These are phyloP conservation scores for Aspergillus sp. DNA, from an alignment of 2,329 filamentous ascomycete species.

Conservation along the genomic window DNA sequence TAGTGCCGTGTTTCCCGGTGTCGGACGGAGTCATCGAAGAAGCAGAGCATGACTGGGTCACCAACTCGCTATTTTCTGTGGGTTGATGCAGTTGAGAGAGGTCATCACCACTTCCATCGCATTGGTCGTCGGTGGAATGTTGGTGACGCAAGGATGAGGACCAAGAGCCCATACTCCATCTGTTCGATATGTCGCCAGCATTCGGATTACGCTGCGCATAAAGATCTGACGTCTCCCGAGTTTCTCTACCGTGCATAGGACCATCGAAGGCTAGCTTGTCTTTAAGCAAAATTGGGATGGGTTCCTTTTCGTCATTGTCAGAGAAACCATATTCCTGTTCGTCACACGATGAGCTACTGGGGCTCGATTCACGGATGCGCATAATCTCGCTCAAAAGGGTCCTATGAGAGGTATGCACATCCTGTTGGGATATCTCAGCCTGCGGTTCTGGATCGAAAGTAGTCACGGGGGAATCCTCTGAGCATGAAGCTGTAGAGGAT, in stretches of 20 bases:
- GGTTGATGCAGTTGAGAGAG: slow-evolving; percentile 28
- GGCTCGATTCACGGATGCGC: slow-evolving; percentile 48
- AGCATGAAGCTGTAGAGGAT: slow-evolving; percentile 56
- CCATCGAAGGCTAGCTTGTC: slow-evolving; percentile 45
- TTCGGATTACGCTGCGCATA: slow-evolving; percentile 21
- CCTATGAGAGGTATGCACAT: slow-evolving; percentile 34
- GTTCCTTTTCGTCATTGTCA: slow-evolving; percentile 53
- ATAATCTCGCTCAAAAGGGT: slow-evolving; percentile 51
- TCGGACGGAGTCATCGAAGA: slow-evolving; percentile 39
- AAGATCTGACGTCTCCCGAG: slow-evolving; percentile 27
- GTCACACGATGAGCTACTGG: slow-evolving; percentile 41
- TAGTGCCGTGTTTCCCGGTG: slow-evolving; percentile 24
- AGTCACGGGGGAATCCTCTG: slow-evolving; percentile 61
- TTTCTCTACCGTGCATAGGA: slow-evolving; percentile 30
- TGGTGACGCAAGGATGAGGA: slow-evolving; percentile 42
- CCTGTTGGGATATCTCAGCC: slow-evolving; percentile 50
- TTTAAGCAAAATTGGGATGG: slow-evolving; percentile 57
- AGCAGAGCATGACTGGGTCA: slow-evolving; percentile 37
- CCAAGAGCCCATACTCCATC: slow-evolving; percentile 49
- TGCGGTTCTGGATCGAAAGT: slow-evolving; percentile 71
- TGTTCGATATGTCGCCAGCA: slow-evolving; percentile 26
- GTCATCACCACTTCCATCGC: slow-evolving; percentile 39
- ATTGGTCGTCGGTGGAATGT: slow-evolving; percentile 33
- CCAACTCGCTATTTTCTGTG: slow-evolving; percentile 27
- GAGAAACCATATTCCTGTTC: slow-evolving; percentile 42